These are phyloP conservation scores for Brassica hybrid DNA, from an alignment of 441 rosid species.

Conservation along the genomic window DNA sequence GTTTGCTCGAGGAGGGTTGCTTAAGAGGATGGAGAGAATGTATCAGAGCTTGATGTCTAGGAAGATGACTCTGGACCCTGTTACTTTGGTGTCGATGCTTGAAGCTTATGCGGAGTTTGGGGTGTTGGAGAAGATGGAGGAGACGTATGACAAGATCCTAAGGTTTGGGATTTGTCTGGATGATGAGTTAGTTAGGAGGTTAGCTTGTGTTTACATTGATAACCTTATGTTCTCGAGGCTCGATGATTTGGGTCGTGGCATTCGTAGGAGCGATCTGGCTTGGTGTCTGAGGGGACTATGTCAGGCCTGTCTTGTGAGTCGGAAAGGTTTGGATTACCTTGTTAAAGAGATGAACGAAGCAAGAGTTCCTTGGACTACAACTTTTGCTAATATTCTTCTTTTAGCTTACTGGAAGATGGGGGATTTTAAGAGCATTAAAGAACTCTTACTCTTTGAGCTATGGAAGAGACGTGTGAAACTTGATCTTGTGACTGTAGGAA, in stretches of 20 bases:
- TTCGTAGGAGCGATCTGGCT: conserved; percentile 54
- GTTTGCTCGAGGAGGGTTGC: conserved; percentile 66
- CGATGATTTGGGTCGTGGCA: conserved; percentile 58
- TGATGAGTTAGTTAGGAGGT: conserved; percentile 61
- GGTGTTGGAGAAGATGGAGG: conserved; percentile 68
- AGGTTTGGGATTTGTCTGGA: conserved; percentile 47
- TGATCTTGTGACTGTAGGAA: no score
- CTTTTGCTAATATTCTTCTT: conserved; percentile 56
- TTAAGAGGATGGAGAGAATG: conserved; percentile 64
- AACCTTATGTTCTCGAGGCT: conserved; percentile 76
- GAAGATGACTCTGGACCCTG: no score
- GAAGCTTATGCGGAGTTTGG: conserved; percentile 69
- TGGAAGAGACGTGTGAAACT: conserved; percentile 35
- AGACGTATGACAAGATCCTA: conserved; percentile 45
- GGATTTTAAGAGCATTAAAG: conserved; percentile 7
- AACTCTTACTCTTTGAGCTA: background rate
- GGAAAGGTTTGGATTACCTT: no score
- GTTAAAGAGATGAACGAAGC: conserved; percentile 59
- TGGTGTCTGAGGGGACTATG: conserved; percentile 78
- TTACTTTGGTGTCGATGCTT: conserved; percentile 62
- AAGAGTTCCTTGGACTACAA: conserved; percentile 55
- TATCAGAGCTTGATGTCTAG: conserved; percentile 50
- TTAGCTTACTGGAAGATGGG: no score
- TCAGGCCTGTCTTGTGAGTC: conserved; percentile 61
- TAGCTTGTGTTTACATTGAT: conserved; percentile 61